Evolutionary conservation across 225 moss, liverwort and hornwort genomes (phyloP).

Genomic region (Physcomitrellopsis africana): DNA sequence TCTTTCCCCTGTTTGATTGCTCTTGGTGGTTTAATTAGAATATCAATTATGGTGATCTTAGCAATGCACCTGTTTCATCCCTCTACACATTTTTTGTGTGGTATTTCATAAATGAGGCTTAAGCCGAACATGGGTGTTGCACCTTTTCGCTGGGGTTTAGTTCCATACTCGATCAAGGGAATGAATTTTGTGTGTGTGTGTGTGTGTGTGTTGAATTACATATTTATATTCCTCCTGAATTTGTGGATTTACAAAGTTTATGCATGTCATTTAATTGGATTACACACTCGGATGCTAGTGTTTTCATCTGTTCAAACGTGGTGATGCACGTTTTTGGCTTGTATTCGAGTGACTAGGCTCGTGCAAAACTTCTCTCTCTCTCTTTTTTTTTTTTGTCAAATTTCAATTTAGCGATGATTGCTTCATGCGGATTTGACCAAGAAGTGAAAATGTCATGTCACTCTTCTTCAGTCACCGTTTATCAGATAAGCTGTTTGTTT

Average conservation of each 20-base stretch:
- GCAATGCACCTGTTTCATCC: background rate
- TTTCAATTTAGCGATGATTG: background rate
- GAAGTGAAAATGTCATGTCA: background rate
- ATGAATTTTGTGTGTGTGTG: conserved; percentile 9
- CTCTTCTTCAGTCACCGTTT: background rate
- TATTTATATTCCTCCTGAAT: background rate
- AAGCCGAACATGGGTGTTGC: conserved; percentile 12
- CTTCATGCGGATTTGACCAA: background rate
- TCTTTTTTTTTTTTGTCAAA: no score
- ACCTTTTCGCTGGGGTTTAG: conserved; percentile 10
- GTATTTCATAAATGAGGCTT: background rate
- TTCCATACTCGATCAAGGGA: conserved; percentile 22
- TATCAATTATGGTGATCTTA: background rate
- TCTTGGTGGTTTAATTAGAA: background rate
- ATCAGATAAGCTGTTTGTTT: background rate
- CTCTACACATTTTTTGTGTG: background rate
- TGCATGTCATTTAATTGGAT: background rate
- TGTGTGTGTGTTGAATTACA: background rate
- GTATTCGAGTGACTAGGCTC: background rate
- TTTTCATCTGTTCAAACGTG: background rate
- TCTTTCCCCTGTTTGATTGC: no score
- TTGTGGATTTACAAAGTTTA: background rate
- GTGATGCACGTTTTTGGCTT: background rate
- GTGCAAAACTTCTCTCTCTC: background rate
- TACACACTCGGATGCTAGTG: background rate